phyloP scores from a whole-genome alignment of 345 rosid genomes.

The Eucalyptus cloeziana region DNA sequence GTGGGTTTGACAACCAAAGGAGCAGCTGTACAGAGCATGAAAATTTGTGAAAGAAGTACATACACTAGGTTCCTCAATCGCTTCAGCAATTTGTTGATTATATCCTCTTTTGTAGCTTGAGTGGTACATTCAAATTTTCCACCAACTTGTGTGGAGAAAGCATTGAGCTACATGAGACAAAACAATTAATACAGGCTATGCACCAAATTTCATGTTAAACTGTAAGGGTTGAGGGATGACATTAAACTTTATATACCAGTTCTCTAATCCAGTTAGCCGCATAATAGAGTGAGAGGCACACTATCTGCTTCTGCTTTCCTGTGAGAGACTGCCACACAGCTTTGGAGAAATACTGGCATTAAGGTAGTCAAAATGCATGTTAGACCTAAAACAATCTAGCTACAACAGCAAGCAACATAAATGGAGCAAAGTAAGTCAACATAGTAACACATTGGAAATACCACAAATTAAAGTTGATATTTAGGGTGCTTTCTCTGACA shows the following conservation, averaged over 20 bases:
- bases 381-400: constrained; percentile 5
- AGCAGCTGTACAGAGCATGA: background rate
- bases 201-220: background rate
- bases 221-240: background rate
- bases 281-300: constrained; percentile 53
- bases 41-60: constrained; percentile 3
- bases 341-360: constrained; percentile 45
- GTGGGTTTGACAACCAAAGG: background rate
- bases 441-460: background rate
- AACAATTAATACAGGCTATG: background rate
- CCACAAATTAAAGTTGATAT: background rate
- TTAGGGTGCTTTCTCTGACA: background rate
- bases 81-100: constrained; percentile 51
- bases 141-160: constrained; percentile 64
- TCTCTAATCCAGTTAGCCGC: constrained; percentile 79
- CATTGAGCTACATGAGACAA: constrained; percentile 50
- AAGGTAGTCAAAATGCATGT: constrained; percentile 1
- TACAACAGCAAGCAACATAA: background rate
- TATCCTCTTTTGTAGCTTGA: constrained; percentile 52
- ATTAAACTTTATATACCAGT: constrained; percentile 33
- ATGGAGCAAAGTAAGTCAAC: background rate
- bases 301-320: constrained; percentile 54
- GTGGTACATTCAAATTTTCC: constrained; percentile 38
- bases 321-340: constrained; percentile 48
- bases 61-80: constrained; percentile 75